Conservation (phyloP, 768 basidiomycete genomes). For the Mycena galericulata region DNA sequence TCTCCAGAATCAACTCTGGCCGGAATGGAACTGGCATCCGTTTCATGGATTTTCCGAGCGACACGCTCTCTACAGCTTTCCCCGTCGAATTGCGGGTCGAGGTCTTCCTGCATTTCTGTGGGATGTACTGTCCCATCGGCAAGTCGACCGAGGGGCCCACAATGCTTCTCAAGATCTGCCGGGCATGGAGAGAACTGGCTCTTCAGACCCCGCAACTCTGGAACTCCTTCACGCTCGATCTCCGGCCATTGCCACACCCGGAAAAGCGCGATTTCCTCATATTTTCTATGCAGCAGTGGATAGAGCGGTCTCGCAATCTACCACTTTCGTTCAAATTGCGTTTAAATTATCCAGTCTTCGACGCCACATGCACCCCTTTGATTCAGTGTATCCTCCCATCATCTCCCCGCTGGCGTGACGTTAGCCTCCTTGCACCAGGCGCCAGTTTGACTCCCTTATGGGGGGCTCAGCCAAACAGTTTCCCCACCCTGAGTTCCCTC, state of each 20-base stretch:
- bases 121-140: conserved; percentile 46
- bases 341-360: conserved; percentile 8
- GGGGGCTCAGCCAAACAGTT: conserved; percentile 34
- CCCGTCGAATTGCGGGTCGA: conserved; percentile 61
- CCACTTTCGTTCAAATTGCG: conserved; percentile 26
- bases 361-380: conserved; percentile 22
- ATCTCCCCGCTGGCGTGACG: conserved; percentile 49
- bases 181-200: conserved; percentile 55
- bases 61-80: conserved; percentile 48
- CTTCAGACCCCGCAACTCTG: conserved; percentile 58
- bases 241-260: conserved; percentile 34
- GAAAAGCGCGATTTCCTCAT: conserved; percentile 34
- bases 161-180: conserved; percentile 54
- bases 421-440: conserved; percentile 50
- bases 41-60: neutral
- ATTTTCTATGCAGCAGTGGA: conserved; percentile 47
- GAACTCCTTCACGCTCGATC: conserved; percentile 56
- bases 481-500: conserved; percentile 48
- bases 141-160: conserved; percentile 49
- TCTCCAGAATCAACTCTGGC: conserved; percentile 6
- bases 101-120: conserved; percentile 57
- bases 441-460: conserved; percentile 42
- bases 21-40: conserved; percentile 5
- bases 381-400: conserved; percentile 22
- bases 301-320: conserved; percentile 47